Evolutionary conservation across 2,329 filamentous ascomycete species (phyloP).

Genomic region (Claviceps paspali): DNA sequence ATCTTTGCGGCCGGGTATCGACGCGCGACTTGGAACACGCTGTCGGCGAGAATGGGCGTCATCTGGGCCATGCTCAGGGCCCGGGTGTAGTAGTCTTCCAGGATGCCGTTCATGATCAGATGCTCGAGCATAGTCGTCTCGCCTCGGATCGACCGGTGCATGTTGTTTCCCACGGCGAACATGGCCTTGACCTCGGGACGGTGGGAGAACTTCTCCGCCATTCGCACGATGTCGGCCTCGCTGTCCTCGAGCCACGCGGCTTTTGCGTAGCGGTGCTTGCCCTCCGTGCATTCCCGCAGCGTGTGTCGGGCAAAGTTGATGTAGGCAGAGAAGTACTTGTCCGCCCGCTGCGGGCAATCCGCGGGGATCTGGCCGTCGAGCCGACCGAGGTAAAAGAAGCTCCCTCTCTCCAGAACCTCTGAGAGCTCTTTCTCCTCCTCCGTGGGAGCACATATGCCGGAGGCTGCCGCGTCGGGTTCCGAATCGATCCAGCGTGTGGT

Average conservation of each 20-base stretch:
- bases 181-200: constrained; percentile 13
- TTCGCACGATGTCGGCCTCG: not conserved
- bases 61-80: not conserved
- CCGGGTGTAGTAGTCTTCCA: not conserved
- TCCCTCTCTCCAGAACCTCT: not conserved
- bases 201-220: not conserved
- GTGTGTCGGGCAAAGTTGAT: not conserved
- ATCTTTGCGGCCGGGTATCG: not conserved
- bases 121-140: constrained; percentile 21
- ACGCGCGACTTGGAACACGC: not conserved
- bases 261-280: not conserved
- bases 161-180: constrained; percentile 16
- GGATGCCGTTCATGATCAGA: constrained; percentile 20
- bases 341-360: not conserved
- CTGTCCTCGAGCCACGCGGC: not conserved
- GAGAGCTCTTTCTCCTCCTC: not conserved
- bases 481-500: not conserved
- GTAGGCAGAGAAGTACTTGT: not conserved
- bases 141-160: constrained; percentile 19
- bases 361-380: not conserved
- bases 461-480: not conserved
- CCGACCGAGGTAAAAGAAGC: not conserved
- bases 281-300: not conserved
- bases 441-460: not conserved
- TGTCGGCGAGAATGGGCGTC: not conserved